phyloP scores from a whole-genome alignment of 352 stramenopile genomes.

The Globisporangium ultimum region DNA sequence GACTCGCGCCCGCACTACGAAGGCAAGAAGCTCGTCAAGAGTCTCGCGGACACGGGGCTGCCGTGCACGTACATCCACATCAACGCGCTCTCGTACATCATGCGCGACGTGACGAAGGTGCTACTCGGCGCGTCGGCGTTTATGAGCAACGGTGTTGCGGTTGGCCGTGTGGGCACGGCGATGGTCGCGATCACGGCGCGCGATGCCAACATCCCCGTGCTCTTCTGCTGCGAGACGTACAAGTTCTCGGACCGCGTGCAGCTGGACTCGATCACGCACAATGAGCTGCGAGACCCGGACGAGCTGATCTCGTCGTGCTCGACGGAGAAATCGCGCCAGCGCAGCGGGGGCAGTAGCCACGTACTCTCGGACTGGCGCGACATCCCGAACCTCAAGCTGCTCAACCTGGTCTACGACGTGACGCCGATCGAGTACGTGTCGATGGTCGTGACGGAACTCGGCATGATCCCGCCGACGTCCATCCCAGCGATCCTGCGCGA shows the following conservation, averaged over 20 bases:
- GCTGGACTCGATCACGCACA: slow-evolving; percentile 97
- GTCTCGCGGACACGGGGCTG: slow-evolving; percentile 66
- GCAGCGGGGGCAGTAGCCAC: slow-evolving; percentile 36
- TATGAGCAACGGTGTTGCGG: slow-evolving; percentile 94
- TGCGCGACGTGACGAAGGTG: slow-evolving; percentile 96
- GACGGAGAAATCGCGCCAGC: slow-evolving; percentile 46
- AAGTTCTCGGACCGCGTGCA: slow-evolving; percentile 97
- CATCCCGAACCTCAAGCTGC: slow-evolving; percentile 63
- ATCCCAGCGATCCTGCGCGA: slow-evolving; percentile 97
- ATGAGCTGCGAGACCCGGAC: slow-evolving; percentile 96
- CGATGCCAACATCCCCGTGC: slow-evolving; percentile 91
- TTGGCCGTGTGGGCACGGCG: slow-evolving; percentile 90
- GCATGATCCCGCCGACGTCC: slow-evolving; percentile 96
- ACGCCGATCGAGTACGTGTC: slow-evolving; percentile 96
- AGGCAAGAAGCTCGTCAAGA: slow-evolving; percentile 76
- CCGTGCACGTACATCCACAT: slow-evolving; percentile 93
- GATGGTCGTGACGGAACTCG: slow-evolving; percentile 97
- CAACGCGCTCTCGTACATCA: slow-evolving; percentile 94
- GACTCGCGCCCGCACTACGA: slow-evolving; percentile 89
- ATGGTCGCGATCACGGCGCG: slow-evolving; percentile 91
- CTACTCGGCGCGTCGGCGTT: slow-evolving; percentile 93
- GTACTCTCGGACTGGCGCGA: slow-evolving; percentile 81
- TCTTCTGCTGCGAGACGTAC: slow-evolving; percentile 99
- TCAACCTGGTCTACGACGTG: slow-evolving; percentile 95
- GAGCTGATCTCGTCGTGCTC: slow-evolving; percentile 70